Conservation (phyloP, 2,329 filamentous ascomycete genomes). For the Colletotrichum sp. region DNA sequence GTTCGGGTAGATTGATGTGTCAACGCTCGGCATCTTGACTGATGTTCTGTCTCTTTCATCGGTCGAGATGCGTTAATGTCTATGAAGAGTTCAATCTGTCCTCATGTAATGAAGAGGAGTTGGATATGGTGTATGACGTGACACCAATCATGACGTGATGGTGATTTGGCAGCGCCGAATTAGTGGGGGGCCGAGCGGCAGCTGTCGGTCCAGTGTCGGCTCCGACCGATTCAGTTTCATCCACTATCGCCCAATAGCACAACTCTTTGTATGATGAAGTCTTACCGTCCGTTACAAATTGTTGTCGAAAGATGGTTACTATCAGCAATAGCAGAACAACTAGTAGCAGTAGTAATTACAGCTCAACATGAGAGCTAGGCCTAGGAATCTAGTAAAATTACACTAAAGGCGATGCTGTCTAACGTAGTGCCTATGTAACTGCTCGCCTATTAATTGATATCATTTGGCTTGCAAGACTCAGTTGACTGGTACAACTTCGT, state of each 20-base stretch:
- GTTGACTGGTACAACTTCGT: not conserved
- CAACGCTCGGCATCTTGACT: conserved; percentile 45
- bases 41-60: no score
- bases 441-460: not conserved
- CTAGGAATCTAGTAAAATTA: fast-evolving
- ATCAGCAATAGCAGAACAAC: not conserved
- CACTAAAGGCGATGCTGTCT: fast-evolving
- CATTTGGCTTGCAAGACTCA: not conserved
- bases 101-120: not conserved
- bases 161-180: not conserved
- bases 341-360: fast-evolving
- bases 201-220: not conserved
- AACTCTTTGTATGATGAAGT: not conserved
- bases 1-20: conserved; percentile 51
- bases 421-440: not conserved
- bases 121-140: not conserved
- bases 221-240: not conserved
- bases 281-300: fast-evolving
- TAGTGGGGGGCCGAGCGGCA: not conserved
- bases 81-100: not conserved
- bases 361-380: not conserved
- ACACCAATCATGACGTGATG: conserved; percentile 4
- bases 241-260: no score
- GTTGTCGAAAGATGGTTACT: not conserved
- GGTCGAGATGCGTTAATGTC: not conserved